Evolutionary conservation across 345 rosid species (phyloP).

Genomic region (Psidium friedrichsthalianum): DNA sequence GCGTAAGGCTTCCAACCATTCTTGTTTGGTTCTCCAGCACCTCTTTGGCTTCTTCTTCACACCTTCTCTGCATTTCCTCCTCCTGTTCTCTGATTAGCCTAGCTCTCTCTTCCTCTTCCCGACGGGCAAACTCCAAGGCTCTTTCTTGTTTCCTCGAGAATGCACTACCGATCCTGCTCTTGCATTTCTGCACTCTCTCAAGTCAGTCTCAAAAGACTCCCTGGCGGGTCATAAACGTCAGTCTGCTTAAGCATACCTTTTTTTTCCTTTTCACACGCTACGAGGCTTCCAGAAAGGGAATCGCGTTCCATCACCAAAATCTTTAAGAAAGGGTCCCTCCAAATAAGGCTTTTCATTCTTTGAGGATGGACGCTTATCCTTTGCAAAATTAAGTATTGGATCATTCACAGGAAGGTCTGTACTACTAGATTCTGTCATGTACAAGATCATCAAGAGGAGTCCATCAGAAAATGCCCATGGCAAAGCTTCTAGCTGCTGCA

Average conservation of each 20-base stretch:
- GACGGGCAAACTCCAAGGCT: conserved; percentile 65
- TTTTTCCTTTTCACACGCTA: conserved; percentile 70
- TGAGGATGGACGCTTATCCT: conserved; percentile 47
- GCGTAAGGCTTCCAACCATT: conserved; percentile 49
- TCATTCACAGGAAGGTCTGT: conserved; percentile 35
- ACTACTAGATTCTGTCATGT: conserved; percentile 26
- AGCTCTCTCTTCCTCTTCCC: conserved; percentile 84
- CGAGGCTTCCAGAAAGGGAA: conserved; percentile 55
- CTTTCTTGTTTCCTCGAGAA: conserved; percentile 79
- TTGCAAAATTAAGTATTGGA: conserved; percentile 34
- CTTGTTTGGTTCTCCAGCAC: conserved; percentile 90
- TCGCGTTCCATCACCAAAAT: conserved; percentile 68
- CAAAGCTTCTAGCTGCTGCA: no score
- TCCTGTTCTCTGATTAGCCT: conserved; percentile 72
- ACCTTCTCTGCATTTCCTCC: conserved; percentile 50
- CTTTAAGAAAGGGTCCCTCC: conserved; percentile 56
- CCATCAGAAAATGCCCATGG: no score
- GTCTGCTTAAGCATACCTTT: conserved; percentile 58
- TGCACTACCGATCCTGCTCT: conserved; percentile 70
- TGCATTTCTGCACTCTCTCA: conserved; percentile 94
- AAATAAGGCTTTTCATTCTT: conserved; percentile 62
- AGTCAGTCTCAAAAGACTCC: conserved; percentile 99
- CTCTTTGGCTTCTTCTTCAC: conserved; percentile 86
- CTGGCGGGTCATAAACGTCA: conserved; percentile 89
- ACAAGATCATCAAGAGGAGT: no score